These are phyloP conservation scores for Candida chilensis DNA, from an alignment of 805 yeast genomes.

Conservation along the genomic window DNA sequence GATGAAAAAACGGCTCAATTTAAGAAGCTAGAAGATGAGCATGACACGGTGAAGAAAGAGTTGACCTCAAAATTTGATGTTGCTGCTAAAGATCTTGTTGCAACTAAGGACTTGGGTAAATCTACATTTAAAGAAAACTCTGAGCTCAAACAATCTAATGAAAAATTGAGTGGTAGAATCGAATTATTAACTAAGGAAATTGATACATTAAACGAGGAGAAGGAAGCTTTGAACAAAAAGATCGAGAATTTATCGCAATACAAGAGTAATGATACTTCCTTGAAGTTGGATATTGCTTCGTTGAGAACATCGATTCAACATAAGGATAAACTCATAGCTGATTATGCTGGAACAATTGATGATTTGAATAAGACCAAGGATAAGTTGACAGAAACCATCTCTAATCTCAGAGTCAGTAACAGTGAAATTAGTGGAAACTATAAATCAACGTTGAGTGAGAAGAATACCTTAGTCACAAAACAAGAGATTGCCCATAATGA, in stretches of 20 bases:
- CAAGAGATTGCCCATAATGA: conserved; percentile 18
- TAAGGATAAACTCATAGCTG: conserved; percentile 31
- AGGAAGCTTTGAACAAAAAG: conserved; percentile 23
- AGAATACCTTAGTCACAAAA: conserved; percentile 26
- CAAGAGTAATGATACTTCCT: conserved; percentile 29
- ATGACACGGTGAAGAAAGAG: conserved; percentile 7
- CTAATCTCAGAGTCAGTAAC: conserved; percentile 28
- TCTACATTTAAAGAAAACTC: no score
- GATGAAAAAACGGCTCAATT: conserved; percentile 2
- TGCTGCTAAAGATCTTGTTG: no score
- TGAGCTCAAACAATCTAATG: conserved; percentile 24
- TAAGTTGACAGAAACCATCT: conserved; percentile 22
- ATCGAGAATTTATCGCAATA: conserved; percentile 16
- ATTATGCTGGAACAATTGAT: conserved; percentile 22
- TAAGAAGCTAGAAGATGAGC: conserved; percentile 7
- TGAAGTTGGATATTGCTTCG: conserved; percentile 40
- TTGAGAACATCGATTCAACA: conserved; percentile 31
- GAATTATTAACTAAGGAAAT: conserved; percentile 16
- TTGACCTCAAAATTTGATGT: no score
- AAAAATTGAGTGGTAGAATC: conserved; percentile 3
- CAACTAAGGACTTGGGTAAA: no score
- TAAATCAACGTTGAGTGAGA: conserved; percentile 22
- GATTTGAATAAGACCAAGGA: conserved; percentile 27
- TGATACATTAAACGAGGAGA: conserved; percentile 19
- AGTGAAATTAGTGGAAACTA: conserved; percentile 27